Evolutionary conservation across 306 rosid species (phyloP), one percentile per base, ranked within the genome.

Genomic region (Vigna unguiculata): DNA sequence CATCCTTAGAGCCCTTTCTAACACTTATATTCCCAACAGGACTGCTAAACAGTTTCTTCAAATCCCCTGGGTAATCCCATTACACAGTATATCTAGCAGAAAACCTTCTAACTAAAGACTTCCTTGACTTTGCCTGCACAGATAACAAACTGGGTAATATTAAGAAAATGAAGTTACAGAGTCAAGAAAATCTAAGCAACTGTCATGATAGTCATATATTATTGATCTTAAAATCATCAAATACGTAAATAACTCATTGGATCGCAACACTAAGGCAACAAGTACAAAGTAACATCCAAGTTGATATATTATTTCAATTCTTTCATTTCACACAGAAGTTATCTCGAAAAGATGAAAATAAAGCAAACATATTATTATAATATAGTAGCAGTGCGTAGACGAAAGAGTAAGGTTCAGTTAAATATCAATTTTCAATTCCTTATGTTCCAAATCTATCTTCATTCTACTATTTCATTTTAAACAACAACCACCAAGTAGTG

Each of bases 21-120:
- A 79, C 59, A 76, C 51, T 67, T 14, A 24, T 57, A 19, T 53
- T 71, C 25, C 53, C 58, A 46, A 69, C 53, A 38, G 87, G 90
- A 51, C 85, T 86, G 76, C 77, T 74, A 64, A 81, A 83, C 58
- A 87, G 85, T 79, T 85, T 76, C 80, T 79, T 81, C 78, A 75
- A 52, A 72, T 84, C 84, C 12, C 85, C 87, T 75, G 78, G 78
- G 75, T 78, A 78, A 83, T 83, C 87, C 74, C 76, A 77, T 49
- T 88, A 83, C 72, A 87, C 82, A 57, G 78, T 63, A 71, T 76
- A 88, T 60, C 76, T 79, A 55, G 90, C 61, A 17, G 89, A 87
- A 77, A 82, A 80, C 85, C 84, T 89, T 83, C 80, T 72, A 60
- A 74, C 51, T 28, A 69, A 47, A 21, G 91, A 82, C 49, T 83